These are phyloP conservation scores for Afroboletus lepidellus DNA, from an alignment of 1,284 basidiomycete species.

Conservation along the genomic window DNA sequence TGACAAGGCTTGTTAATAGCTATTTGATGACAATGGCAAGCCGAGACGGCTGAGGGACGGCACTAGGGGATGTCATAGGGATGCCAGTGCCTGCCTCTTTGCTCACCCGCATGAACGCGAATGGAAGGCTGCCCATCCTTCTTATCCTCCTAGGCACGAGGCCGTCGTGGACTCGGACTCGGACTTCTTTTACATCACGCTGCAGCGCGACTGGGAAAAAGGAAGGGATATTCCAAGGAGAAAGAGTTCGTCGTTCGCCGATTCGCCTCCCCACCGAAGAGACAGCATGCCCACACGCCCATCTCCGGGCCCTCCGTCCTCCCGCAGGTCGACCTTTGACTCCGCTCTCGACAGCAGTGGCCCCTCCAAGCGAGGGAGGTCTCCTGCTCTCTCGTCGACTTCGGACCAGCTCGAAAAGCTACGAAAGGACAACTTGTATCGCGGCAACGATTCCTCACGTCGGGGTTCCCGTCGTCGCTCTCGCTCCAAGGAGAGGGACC, in stretches of 20 bases:
- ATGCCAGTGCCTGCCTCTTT: conserved; percentile 24
- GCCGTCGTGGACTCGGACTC: conserved; percentile 23
- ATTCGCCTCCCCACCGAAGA: conserved; percentile 19
- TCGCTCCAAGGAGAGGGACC: conserved; percentile 14
- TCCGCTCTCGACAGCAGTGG: conserved; percentile 4
- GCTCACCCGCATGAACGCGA: conserved; percentile 30
- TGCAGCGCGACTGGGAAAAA: conserved; percentile 11
- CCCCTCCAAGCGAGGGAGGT: conserved; percentile 17
- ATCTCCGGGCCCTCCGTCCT: conserved; percentile 12
- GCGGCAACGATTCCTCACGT: conserved; percentile 4
- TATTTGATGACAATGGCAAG: conserved; percentile 31
- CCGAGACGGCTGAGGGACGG: conserved; percentile 26
- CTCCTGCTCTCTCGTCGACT: conserved; percentile 24
- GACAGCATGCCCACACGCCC: conserved; percentile 14
- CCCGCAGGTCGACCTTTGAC: conserved; percentile 21
- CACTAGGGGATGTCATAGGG: conserved; percentile 21
- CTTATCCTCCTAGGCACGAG: conserved; percentile 25
- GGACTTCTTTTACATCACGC: conserved; percentile 23
- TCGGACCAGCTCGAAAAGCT: conserved; percentile 28
- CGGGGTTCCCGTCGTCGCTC: conserved; percentile 11
- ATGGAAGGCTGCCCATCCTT: conserved; percentile 25
- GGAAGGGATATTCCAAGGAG: conserved; percentile 15
- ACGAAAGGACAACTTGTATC: conserved; percentile 16
- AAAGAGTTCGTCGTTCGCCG: background rate
- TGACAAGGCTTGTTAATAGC: conserved; percentile 15